A percentile compares a stretch with the other conserved stretches of the same genome.
Evolutionary conservation across 2,329 filamentous ascomycete genomes (phyloP).

Genomic region (Trichoderma harzianum): DNA sequence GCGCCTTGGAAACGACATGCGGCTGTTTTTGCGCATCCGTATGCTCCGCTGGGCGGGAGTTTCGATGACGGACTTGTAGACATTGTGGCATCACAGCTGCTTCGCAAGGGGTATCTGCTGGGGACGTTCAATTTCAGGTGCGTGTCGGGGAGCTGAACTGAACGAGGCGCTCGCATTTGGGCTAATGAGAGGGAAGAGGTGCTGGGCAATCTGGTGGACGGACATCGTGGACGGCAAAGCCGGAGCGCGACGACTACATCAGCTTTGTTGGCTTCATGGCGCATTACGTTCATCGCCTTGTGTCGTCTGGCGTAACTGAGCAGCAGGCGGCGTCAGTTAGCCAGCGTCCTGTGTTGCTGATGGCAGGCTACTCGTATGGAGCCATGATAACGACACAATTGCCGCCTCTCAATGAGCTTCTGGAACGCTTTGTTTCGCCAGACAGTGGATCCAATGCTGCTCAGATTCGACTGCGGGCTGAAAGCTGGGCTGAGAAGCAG

Average conservation of each 20-base stretch:
- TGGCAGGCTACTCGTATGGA: conserved; percentile 88
- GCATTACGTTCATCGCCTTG: conserved; percentile 65
- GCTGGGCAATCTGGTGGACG: conserved; percentile 69
- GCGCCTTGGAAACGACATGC: conserved; percentile 47
- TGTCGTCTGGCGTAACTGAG: conserved; percentile 23
- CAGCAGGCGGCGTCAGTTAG: neutral
- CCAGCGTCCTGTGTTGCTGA: conserved; percentile 45
- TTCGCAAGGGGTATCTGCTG: conserved; percentile 71
- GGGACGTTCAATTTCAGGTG: conserved; percentile 92
- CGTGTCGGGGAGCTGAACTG: conserved; percentile 15
- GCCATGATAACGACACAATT: conserved; percentile 75
- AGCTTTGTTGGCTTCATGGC: conserved; percentile 78
- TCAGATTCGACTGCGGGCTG: conserved; percentile 68
- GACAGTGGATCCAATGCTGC: conserved; percentile 55
- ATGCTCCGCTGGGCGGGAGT: conserved; percentile 79
- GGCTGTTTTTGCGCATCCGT: conserved; percentile 80
- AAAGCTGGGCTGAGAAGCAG: conserved; percentile 63
- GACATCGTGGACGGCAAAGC: conserved; percentile 82
- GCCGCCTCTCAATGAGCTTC: conserved; percentile 58
- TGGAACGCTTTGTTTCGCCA: conserved; percentile 56
- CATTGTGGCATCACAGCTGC: conserved; percentile 59
- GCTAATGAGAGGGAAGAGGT: conserved; percentile 48
- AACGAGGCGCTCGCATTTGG: neutral
- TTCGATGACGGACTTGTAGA: conserved; percentile 80
- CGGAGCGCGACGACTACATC: conserved; percentile 78